Evolutionary conservation across 2,329 filamentous ascomycete genomes (phyloP).

Genomic region (Pseudogymnoascus destructans): DNA sequence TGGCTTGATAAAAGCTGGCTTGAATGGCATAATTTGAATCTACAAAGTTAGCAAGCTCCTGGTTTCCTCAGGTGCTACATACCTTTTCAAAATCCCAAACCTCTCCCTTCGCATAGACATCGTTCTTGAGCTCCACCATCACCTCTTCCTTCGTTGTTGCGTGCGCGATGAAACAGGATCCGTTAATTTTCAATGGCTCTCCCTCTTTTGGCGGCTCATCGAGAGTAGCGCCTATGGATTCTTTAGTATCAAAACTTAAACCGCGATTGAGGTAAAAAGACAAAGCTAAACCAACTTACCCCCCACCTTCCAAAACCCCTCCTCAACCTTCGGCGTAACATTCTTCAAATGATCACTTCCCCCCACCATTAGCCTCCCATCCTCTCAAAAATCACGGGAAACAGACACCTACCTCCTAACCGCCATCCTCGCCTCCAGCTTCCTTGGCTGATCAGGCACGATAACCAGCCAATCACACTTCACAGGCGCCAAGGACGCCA

Average conservation of each 20-base stretch:
- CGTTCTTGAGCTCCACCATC: constrained; percentile 49
- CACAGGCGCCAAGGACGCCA: constrained; percentile 10
- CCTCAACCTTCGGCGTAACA: constrained; percentile 38
- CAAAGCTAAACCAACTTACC: constrained; percentile 32
- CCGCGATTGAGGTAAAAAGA: not conserved
- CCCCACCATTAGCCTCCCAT: not conserved
- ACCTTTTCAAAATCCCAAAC: constrained; percentile 74
- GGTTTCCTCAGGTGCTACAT: constrained; percentile 7
- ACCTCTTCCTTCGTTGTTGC: constrained; percentile 60
- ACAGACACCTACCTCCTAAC: constrained; percentile 38
- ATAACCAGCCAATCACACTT: constrained; percentile 57
- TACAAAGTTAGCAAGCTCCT: not conserved
- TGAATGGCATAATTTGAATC: constrained; percentile 12
- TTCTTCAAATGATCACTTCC: constrained; percentile 27
- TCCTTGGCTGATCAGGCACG: constrained; percentile 51
- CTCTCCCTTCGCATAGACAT: constrained; percentile 57
- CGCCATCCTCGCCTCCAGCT: constrained; percentile 46
- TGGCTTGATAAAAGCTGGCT: constrained; percentile 10
- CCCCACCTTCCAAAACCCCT: constrained; percentile 50
- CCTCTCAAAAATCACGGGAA: not conserved
- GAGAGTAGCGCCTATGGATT: constrained; percentile 46
- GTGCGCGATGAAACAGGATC: constrained; percentile 54
- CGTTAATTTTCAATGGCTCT: constrained; percentile 51
- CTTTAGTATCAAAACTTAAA: not conserved
- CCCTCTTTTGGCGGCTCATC: constrained; percentile 51